Base-by-base conservation (phyloP, 2,329 filamentous ascomycete genomes). In the Sporothrix inflata region DNA sequence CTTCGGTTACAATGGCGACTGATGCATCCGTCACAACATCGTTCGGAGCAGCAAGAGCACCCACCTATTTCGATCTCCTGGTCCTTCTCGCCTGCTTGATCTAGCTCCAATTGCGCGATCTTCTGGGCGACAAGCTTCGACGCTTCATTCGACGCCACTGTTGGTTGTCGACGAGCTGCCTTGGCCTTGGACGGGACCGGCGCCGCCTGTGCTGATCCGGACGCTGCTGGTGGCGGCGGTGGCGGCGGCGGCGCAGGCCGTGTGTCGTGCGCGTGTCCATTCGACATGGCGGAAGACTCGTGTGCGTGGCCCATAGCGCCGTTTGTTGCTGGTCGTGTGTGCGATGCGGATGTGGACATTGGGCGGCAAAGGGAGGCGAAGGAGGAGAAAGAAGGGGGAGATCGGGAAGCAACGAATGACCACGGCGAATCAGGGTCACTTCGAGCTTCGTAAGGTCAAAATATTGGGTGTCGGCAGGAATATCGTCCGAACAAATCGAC, bases 61-160 rank as follows among this genome's bases (percentile, higher is more conserved):
- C 66, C 75, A 97, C 94, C 94, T 80, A 99, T 98, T 85, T 98
- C 96, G 74, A 92, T 89, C 83, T 98, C 94, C 82, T 98, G 94
- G 77, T 97, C 95, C 82, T 97, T 97, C 80, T 97, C 94, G 73
- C 94, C 93, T 12, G 94, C 94, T 67, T 92, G 93, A 85, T 98
- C 94, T 75, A 94, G 92, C 82, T 99, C 96, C 73, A 99, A 85
- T 83, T 98, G 96, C 27, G 94, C 95, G 79, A 99, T 98, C 79
- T 97, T 94, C 74, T 94, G 94, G 75, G 94, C 92, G 69, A 99
- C 88, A 75, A 98, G 88, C 82, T 97, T 97, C 74, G 94, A 94
- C 63, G 94, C 94, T 82, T 98, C 96, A 77, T 89, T 93, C 24
- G 93, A 92, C 80, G 97, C 94, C 75, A 93, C 84, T 65, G 88